These are phyloP conservation scores for Aspergillus cejpii DNA, from an alignment of 2,329 filamentous ascomycete genomes.

Conservation along the genomic window DNA sequence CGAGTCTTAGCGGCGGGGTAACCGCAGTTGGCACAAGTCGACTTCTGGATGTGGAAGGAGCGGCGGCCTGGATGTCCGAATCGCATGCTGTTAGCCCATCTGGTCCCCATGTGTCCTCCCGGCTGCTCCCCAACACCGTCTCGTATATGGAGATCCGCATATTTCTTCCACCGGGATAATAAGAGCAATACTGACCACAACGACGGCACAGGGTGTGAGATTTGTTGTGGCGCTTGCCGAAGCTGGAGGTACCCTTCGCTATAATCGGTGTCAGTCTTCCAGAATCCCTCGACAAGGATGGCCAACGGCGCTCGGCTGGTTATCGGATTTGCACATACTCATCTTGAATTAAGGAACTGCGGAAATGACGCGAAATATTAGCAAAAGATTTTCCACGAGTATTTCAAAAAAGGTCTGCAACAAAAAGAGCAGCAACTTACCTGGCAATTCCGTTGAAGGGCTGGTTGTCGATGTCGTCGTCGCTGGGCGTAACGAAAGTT, in stretches of 20 bases:
- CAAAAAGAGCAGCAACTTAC: constrained; percentile 25
- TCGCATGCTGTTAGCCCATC: constrained; percentile 30
- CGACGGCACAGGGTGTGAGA: constrained; percentile 97
- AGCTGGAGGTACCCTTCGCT: constrained; percentile 67
- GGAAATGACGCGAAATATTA: constrained; percentile 12
- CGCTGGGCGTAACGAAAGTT: constrained; percentile 40
- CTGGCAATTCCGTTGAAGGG: constrained; percentile 44
- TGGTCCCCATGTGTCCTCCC: constrained; percentile 9
- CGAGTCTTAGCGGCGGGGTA: constrained; percentile 96
- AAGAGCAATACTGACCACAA: constrained; percentile 67
- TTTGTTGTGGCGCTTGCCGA: constrained; percentile 89
- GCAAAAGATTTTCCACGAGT: constrained; percentile 15
- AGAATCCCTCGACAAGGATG: constrained; percentile 19
- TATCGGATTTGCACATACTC: constrained; percentile 46
- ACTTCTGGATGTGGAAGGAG: constrained; percentile 99
- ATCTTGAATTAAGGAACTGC: constrained; percentile 51
- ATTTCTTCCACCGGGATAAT: constrained; percentile 8
- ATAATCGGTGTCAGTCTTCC: constrained; percentile 43
- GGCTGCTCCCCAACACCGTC: constrained; percentile 3
- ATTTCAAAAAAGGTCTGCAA: constrained; percentile 1
- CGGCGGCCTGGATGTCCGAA: constrained; percentile 62
- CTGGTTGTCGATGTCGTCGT: constrained; percentile 43
- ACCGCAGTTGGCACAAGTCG: constrained; percentile 91
- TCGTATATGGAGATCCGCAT: constrained; percentile 14
- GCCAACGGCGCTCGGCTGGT: constrained; percentile 15